Evolutionary conservation across 768 basidiomycete genomes (phyloP).

Genomic region (Termitomyces sp.): DNA sequence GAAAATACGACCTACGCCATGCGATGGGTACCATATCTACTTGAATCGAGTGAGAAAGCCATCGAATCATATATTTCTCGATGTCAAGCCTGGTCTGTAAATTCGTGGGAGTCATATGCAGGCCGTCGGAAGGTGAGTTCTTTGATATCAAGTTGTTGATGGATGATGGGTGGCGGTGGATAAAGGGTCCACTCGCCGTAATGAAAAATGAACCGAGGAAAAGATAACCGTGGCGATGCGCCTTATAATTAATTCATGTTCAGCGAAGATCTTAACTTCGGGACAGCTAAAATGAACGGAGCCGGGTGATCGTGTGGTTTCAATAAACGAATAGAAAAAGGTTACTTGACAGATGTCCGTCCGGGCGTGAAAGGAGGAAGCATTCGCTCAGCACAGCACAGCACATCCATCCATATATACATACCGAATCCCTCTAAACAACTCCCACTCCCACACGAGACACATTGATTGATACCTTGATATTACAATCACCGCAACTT

Average conservation of each 20-base stretch:
- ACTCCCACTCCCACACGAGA: background rate
- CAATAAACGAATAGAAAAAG: background rate
- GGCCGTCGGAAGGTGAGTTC: too few relatives aligned
- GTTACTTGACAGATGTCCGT: background rate
- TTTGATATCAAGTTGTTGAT: background rate
- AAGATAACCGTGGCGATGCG: too few relatives aligned
- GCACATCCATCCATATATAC: background rate
- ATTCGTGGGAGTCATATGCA: too few relatives aligned
- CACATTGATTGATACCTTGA: background rate
- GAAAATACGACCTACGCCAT: background rate
- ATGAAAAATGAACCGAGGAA: background rate
- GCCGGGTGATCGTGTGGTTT: background rate
- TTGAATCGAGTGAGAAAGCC: too few relatives aligned
- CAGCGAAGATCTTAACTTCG: background rate
- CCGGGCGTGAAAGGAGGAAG: background rate
- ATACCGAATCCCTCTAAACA: background rate
- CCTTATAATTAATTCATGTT: background rate
- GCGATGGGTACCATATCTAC: background rate
- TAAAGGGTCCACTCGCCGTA: background rate
- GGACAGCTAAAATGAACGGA: background rate
- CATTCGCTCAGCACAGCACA: background rate
- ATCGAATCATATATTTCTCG: too few relatives aligned
- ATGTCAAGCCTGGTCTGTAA: too few relatives aligned
- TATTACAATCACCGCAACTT: background rate
- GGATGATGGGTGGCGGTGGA: background rate